These are phyloP conservation scores for Tetrahymena malaccensis DNA, from an alignment of 73 alveolate genomes.

Conservation along the genomic window DNA sequence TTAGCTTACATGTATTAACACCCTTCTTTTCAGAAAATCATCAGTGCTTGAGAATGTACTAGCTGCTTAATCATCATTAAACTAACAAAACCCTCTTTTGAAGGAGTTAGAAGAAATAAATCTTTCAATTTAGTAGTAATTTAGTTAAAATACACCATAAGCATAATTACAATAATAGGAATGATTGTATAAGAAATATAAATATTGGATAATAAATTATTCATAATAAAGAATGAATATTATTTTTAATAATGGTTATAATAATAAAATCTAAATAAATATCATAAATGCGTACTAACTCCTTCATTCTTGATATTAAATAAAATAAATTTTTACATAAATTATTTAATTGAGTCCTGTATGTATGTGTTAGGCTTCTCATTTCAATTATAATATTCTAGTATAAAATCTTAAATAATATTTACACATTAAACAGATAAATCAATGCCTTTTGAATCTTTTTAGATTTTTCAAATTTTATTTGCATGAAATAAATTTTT, in stretches of 20 bases:
- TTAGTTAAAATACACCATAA: background rate
- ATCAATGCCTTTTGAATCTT: background rate
- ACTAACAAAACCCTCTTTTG: background rate
- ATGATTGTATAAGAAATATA: background rate
- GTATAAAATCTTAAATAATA: no score
- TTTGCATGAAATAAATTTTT: no score
- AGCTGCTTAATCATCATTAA: background rate
- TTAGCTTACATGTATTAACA: background rate
- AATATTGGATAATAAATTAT: background rate
- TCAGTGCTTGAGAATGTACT: background rate
- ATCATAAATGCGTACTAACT: background rate
- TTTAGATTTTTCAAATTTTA: background rate
- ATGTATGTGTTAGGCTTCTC: background rate
- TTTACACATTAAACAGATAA: no score
- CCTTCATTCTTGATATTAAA: background rate
- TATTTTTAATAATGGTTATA: no score
- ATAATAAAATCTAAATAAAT: background rate
- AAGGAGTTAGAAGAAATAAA: background rate
- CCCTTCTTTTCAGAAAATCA: background rate
- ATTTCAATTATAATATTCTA: background rate
- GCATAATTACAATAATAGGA: background rate
- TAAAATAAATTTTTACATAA: no score
- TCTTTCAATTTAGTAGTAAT: background rate
- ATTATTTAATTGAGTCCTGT: no score
- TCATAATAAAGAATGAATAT: background rate